Evolutionary conservation across 1,139 yeast species (phyloP).

Genomic region (Scheffersomyces quercinus): DNA sequence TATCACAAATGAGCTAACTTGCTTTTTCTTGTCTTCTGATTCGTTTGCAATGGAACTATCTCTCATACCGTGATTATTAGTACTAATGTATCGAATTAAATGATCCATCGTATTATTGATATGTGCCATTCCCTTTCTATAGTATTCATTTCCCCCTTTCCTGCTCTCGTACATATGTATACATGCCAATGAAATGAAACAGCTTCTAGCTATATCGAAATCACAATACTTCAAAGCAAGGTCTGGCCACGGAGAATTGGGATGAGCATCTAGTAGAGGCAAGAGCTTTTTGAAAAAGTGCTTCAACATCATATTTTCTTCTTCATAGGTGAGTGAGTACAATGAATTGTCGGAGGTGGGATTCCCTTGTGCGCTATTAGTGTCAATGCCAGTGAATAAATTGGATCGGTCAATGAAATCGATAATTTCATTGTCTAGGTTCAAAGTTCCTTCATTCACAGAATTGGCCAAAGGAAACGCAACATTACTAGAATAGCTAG

Average conservation of each 20-base stretch:
- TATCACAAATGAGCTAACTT: slow-evolving; percentile 50
- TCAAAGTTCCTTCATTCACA: not conserved
- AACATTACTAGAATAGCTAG: not conserved
- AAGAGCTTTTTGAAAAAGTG: slow-evolving; percentile 54
- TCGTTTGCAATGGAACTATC: slow-evolving; percentile 20
- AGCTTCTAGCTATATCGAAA: slow-evolving; percentile 54
- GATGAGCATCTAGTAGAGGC: slow-evolving; percentile 56
- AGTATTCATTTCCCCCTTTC: slow-evolving; percentile 50
- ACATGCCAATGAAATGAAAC: slow-evolving; percentile 54
- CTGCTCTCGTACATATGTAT: slow-evolving; percentile 52
- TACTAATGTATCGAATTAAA: slow-evolving; percentile 35
- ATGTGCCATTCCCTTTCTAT: slow-evolving; percentile 50
- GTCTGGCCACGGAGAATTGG: slow-evolving; percentile 60
- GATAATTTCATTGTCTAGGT: slow-evolving; percentile 14
- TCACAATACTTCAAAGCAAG: slow-evolving; percentile 55
- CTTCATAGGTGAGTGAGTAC: slow-evolving; percentile 26
- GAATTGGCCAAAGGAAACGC: not conserved
- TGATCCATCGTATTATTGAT: slow-evolving; percentile 55
- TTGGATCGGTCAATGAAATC: slow-evolving; percentile 15
- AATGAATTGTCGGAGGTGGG: not conserved
- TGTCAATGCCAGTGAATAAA: slow-evolving; percentile 5
- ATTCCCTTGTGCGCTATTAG: slow-evolving; percentile 2
- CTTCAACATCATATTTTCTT: slow-evolving; percentile 51
- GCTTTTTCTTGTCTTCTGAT: slow-evolving; percentile 31
- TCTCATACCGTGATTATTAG: slow-evolving; percentile 12